Conservation (phyloP, 2,329 filamentous ascomycete genomes). For the Fusarium caatingaense region DNA sequence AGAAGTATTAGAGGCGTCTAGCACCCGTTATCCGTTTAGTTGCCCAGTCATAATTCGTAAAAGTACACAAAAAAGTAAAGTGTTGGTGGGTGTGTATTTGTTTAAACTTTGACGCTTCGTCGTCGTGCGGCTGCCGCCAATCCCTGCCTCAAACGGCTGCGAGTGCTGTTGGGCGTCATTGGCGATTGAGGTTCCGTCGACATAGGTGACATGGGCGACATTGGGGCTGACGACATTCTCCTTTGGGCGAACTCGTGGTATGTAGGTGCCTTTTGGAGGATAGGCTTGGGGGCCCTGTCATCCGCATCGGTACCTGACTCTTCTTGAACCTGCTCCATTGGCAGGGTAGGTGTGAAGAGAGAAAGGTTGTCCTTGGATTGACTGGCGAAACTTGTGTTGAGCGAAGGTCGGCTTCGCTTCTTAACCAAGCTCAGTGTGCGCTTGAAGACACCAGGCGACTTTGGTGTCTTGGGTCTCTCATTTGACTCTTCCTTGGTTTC, state of each 20-base stretch:
- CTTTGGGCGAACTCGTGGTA: slow-evolving; percentile 63
- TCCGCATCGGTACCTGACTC: slow-evolving; percentile 44
- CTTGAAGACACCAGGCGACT: slow-evolving; percentile 61
- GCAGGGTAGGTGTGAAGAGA: slow-evolving; percentile 41
- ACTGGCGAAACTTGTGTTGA: slow-evolving; percentile 54
- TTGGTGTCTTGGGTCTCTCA: slow-evolving; percentile 52
- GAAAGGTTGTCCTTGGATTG: slow-evolving; percentile 51
- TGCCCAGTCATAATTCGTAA: slow-evolving; percentile 43
- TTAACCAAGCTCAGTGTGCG: slow-evolving; percentile 65
- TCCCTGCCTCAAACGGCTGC: slow-evolving; percentile 41
- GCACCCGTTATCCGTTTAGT: slow-evolving; percentile 30
- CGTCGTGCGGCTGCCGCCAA: slow-evolving; percentile 49
- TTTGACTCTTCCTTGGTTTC: slow-evolving; percentile 47
- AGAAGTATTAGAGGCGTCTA: slow-evolving; percentile 38
- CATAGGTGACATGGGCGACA: slow-evolving; percentile 47
- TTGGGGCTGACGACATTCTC: slow-evolving; percentile 47
- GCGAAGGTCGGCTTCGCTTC: slow-evolving; percentile 65
- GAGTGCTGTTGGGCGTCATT: slow-evolving; percentile 44
- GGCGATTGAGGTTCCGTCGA: slow-evolving; percentile 44
- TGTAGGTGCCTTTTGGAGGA: slow-evolving; percentile 51
- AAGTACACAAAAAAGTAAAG: slow-evolving; percentile 33
- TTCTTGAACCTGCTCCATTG: slow-evolving; percentile 53
- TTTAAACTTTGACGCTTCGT: slow-evolving; percentile 55
- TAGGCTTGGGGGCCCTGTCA: slow-evolving; percentile 29
- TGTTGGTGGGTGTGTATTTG: slow-evolving; percentile 8